Conservation (phyloP, 768 basidiomycete species). For the Termitomyces sp. region DNA sequence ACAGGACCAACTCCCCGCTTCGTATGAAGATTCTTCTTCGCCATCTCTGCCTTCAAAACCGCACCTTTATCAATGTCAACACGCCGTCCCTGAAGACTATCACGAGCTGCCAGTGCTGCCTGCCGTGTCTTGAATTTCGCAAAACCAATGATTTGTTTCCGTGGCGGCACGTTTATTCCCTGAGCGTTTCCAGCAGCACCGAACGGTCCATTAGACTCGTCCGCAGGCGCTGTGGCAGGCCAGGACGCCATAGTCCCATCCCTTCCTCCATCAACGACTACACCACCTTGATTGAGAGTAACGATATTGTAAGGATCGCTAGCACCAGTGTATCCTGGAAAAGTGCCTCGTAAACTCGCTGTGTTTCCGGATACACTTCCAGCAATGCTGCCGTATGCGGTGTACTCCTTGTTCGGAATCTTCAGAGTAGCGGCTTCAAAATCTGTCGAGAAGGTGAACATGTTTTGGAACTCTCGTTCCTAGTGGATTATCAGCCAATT, state of each 20-base stretch:
- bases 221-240: conserved; percentile 36
- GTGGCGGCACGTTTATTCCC: conserved; percentile 46
- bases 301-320: conserved; percentile 84
- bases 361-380: conserved; percentile 16
- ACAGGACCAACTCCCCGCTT: conserved; percentile 83
- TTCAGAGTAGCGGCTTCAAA: conserved; percentile 98
- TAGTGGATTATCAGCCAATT: conserved; percentile 27
- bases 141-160: conserved; percentile 98
- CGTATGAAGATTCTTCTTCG: conserved; percentile 98
- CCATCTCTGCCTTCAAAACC: conserved; percentile 97
- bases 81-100: conserved; percentile 81
- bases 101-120: conserved; percentile 84
- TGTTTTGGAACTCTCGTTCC: conserved; percentile 99
- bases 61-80: conserved; percentile 93
- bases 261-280: conserved; percentile 72
- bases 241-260: conserved; percentile 71
- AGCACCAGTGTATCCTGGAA: conserved; percentile 37
- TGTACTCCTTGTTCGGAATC: conserved; percentile 90
- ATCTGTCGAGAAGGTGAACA: conserved; percentile 94
- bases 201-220: conserved; percentile 28
- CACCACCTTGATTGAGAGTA: conserved; percentile 76
- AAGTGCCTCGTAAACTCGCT: conserved; percentile 8
- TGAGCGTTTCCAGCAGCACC: conserved; percentile 17
- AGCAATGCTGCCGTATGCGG: conserved; percentile 53
- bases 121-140: conserved; percentile 89